Evolutionary conservation across 306 rosid species (phyloP), one percentile per base, ranked within the genome.

Genomic region (Lupinus albus): DNA sequence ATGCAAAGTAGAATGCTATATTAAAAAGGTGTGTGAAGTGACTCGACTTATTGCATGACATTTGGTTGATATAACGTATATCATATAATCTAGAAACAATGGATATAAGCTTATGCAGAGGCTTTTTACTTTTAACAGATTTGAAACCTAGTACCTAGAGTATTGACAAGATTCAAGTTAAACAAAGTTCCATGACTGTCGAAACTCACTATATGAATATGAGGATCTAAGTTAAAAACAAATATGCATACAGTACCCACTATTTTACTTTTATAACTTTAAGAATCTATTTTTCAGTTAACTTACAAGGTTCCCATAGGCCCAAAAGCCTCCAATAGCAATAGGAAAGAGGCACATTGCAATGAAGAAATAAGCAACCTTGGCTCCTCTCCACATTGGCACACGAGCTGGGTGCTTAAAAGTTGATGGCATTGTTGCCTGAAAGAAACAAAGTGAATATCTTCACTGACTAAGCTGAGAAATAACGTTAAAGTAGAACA

Each of bases 381-480:
- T 93, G 79, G 97, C 99, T 45, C 99, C 99, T 85, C 81, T 90
- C 99, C 99, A 93, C 99, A 93, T 93, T 10, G 99, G 99, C 46
- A 93, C 96, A 53, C 90, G 96, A 80, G 99, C 99, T 6, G 99
- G 99, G 71, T 93, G 94, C 84, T 93, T 93, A 67, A 93, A 93
- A 45, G 97, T 93, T 14, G 99, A 93, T 15, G 99, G 99, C 99
- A 93, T 93, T 67, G 99, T 93, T 38, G 99, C 80, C 99, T 89
- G 79, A 68, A 58, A 50, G 35, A 56, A 56, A 66, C 50, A 63
- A 70, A 62, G 15, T 25, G 35, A 55, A 44, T 52, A 45, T 68
- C 51, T 25, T 44, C 20, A 69, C 12, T 35, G 64, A 21, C n/a
- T 45, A 25, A 9, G 17, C 11, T 50, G 20, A 56, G 16, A 64